Conservation (phyloP, 768 basidiomycete genomes). For the Coprinopsis sp. region DNA sequence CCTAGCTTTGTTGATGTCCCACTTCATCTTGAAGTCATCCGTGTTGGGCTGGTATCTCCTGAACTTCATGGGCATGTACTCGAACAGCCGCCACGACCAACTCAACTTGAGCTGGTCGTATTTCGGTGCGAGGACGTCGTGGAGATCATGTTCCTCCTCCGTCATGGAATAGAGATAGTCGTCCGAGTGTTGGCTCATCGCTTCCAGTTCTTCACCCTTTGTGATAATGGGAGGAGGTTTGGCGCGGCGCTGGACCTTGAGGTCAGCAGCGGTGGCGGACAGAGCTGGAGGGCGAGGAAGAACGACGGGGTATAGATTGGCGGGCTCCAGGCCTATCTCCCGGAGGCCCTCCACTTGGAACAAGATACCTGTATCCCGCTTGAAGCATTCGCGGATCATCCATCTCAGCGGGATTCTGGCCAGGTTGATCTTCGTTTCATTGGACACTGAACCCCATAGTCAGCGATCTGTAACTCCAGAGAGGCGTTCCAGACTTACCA, state of each 20-base stretch:
- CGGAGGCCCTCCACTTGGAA: conserved; percentile 45
- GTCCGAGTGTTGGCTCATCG: conserved; percentile 1
- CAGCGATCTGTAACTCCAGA: background rate
- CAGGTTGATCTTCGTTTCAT: conserved; percentile 37
- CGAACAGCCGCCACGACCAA: conserved; percentile 64
- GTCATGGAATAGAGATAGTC: conserved; percentile 38
- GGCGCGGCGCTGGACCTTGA: conserved; percentile 15
- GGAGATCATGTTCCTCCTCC: conserved; percentile 61
- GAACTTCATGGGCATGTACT: conserved; percentile 46
- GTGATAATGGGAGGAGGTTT: conserved; percentile 13
- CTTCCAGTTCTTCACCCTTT: conserved; percentile 36
- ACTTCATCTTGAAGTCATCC: conserved; percentile 23
- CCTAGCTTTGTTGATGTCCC: conserved; percentile 30
- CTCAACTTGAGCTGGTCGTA: conserved; percentile 57
- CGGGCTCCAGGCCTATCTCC: conserved; percentile 37
- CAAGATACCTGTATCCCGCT: conserved; percentile 50
- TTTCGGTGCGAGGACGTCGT: conserved; percentile 49
- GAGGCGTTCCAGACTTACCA: conserved; percentile 14
- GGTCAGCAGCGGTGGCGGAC: conserved; percentile 7
- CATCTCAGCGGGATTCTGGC: conserved; percentile 54
- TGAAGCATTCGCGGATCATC: conserved; percentile 71
- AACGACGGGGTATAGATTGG: conserved; percentile 34
- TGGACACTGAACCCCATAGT: conserved; percentile 24
- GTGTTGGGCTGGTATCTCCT: conserved; percentile 33
- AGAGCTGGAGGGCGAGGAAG: conserved; percentile 28